Base-by-base conservation (phyloP, 2,329 filamentous ascomycete species). In the Diaporthe sp. region DNA sequence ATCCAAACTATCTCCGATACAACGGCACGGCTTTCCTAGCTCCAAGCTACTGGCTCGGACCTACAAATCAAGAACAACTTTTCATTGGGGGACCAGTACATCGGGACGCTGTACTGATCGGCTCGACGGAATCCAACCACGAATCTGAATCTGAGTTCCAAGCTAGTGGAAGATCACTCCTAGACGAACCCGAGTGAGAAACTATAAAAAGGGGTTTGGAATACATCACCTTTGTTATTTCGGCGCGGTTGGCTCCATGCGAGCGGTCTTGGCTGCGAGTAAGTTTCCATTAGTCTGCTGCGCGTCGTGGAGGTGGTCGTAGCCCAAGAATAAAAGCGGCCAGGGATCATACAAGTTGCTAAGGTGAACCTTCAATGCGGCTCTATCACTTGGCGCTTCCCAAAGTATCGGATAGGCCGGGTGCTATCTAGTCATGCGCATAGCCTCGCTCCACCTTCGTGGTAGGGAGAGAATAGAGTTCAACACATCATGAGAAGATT, bases 301-400 rank as follows among this genome's bases (percentile, higher is more conserved):
- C 3, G 12, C 28, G 4, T 28, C 31, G 31, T 22, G 8, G 31
- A 68, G 22, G 8, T n/a, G 22, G 15, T n/a, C 44, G 7, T 53
- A 34, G 47, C 65, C 63, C 65, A 37, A 68, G 65, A 53, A 68
- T 37, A 53, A 68, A 68, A 42, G 13, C 47, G 47, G 47, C 5
- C 65, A 51, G 65, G 65, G 65, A 39, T 68, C 65, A 68, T 39
- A 12, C 15, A 8, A 13, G 31, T 68, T 68, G 44, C 47, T 28
- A 68, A 68, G 65, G 47, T 39, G 47, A 68, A 53, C 47, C 47
- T 53, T 68, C 65, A 53, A 68, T 68, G 65, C 65, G 65, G 65
- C 65, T 68, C 65, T 53, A 53, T 53, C 47, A 39, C 65, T 68
- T 53, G 65, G 65, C 65, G 22, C 47, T 25, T 39, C 65, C 31